These are phyloP conservation scores for Chytriomyces sp. DNA, from an alignment of 192 early-diverging fungal genomes.

Conservation along the genomic window DNA sequence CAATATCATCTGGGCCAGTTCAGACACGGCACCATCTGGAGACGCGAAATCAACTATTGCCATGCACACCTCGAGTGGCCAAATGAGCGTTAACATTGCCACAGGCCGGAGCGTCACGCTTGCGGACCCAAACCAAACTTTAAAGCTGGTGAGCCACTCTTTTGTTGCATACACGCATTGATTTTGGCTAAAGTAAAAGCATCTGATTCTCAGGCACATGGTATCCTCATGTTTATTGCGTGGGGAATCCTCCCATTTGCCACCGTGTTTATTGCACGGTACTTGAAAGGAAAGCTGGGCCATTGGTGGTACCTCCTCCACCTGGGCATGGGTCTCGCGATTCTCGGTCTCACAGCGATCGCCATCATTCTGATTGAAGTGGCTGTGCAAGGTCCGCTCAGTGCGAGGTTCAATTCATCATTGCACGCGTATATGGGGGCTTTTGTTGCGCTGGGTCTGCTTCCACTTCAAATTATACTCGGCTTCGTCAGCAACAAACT, in stretches of 20 bases:
- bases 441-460: constrained; percentile 5
- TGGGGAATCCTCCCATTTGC: constrained; percentile 42
- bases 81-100: constrained; percentile 25
- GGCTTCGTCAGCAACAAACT: constrained; percentile 42
- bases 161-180: background rate
- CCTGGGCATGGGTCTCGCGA: constrained; percentile 41
- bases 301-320: constrained; percentile 48
- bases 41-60: background rate
- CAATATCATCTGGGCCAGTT: constrained; percentile 36
- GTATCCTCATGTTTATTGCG: constrained; percentile 44
- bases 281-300: constrained; percentile 45
- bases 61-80: constrained; percentile 24
- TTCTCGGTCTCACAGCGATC: constrained; percentile 16
- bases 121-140: background rate
- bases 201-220: constrained; percentile 31
- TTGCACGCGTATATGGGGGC: constrained; percentile 23
- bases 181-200: background rate
- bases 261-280: constrained; percentile 49
- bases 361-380: constrained; percentile 39
- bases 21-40: constrained; percentile 7
- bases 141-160: background rate
- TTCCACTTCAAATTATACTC: constrained; percentile 38
- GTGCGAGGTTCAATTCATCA: constrained; percentile 14
- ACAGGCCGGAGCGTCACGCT: constrained; percentile 9
- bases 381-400: background rate